These are phyloP conservation scores for Galerina marginata DNA, from an alignment of 768 basidiomycete genomes.

Conservation along the genomic window DNA sequence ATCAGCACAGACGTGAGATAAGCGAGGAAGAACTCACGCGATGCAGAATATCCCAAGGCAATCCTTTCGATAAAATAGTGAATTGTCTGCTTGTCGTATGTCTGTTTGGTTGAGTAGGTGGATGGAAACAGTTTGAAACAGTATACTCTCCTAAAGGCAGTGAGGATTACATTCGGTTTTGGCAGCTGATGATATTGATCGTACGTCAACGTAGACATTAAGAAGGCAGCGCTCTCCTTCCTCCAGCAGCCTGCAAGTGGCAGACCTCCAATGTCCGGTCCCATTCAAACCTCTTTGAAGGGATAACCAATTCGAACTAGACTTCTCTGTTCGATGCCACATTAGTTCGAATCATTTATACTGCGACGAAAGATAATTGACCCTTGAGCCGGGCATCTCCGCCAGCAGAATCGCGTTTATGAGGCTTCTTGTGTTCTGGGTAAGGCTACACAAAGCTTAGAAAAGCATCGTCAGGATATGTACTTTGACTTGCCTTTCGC, in stretches of 20 bases:
- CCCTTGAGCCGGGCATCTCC: slow-evolving; percentile 70
- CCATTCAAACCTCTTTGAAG: slow-evolving; percentile 55
- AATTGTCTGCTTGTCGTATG: slow-evolving; percentile 76
- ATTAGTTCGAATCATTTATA: not conserved
- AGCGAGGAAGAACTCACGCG: slow-evolving; percentile 44
- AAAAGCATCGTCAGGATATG: not conserved
- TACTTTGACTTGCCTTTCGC: slow-evolving; percentile 56
- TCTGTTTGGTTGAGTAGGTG: slow-evolving; percentile 81
- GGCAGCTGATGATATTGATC: slow-evolving; percentile 24
- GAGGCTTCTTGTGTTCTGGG: slow-evolving; percentile 55
- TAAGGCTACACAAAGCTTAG: slow-evolving; percentile 41
- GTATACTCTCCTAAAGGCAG: slow-evolving; percentile 62
- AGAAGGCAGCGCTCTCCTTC: slow-evolving; percentile 71
- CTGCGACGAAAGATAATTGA: slow-evolving; percentile 26
- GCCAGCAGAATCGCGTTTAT: slow-evolving; percentile 53
- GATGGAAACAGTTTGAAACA: slow-evolving; percentile 76
- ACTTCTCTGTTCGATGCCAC: slow-evolving; percentile 56
- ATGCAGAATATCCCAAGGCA: slow-evolving; percentile 74
- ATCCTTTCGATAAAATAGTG: slow-evolving; percentile 77
- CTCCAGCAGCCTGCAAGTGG: slow-evolving; percentile 72
- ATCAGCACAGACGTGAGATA: not conserved
- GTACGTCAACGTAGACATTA: slow-evolving; percentile 77
- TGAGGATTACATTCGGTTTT: slow-evolving; percentile 22
- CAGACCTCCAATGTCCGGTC: slow-evolving; percentile 72
- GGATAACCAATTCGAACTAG: slow-evolving; percentile 76